A percentile compares a stretch with the other conserved stretches of the same genome.
These are phyloP conservation scores for Schoenoplectus triqueter DNA, from an alignment of 202 grass and related monocot genomes.

Conservation along the genomic window DNA sequence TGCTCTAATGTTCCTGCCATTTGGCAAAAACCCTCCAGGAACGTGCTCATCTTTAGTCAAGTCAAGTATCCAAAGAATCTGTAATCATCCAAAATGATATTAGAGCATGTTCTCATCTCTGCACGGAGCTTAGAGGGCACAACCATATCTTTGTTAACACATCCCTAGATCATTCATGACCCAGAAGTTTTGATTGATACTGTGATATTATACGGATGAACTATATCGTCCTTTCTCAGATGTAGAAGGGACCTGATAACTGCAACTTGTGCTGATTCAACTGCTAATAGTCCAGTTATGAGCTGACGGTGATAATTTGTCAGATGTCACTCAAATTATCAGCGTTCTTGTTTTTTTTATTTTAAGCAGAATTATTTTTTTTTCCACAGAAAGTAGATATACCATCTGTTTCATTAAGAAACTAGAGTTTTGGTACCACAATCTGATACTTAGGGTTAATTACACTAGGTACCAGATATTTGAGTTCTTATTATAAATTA, in stretches of 20 bases:
- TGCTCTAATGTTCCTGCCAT: neutral
- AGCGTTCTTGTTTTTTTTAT: too few species aligned
- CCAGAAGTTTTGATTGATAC: neutral
- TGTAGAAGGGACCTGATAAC: neutral
- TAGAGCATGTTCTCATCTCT: neutral
- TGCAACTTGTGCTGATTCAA: neutral
- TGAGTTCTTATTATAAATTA: neutral
- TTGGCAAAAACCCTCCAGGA: neutral
- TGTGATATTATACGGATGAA: neutral
- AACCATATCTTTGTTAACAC: neutral
- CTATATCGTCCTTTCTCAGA: neutral
- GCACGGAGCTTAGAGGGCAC: neutral
- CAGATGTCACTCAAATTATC: neutral
- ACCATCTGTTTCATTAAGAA: too few species aligned
- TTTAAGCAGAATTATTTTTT: neutral
- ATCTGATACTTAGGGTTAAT: too few species aligned
- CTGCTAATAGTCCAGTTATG: slow-evolving; percentile 4
- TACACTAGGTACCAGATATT: neutral
- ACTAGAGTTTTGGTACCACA: too few species aligned
- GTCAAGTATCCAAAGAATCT: neutral
- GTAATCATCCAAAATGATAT: neutral
- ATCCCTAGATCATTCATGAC: neutral
- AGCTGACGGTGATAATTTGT: neutral
- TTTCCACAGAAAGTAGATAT: too few species aligned
- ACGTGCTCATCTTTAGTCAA: neutral